Evolutionary conservation across 2,329 filamentous ascomycete genomes (phyloP).

Genomic region (Aureobasidium melanogenum): DNA sequence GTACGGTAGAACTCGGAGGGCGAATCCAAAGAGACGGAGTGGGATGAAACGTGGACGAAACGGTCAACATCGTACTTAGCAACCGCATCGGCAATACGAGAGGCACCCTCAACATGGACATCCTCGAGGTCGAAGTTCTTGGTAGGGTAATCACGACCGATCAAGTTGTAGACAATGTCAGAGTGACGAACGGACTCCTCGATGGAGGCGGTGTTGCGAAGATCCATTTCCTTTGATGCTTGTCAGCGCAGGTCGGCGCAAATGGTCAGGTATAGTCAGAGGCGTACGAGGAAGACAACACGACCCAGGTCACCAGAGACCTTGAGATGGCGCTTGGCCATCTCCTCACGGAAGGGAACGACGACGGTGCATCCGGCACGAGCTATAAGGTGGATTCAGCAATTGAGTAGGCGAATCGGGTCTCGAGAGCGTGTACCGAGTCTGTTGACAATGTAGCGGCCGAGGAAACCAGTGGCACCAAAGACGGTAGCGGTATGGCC

Average conservation of each 20-base stretch:
- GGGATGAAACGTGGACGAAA: slow-evolving; percentile 92
- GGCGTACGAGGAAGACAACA: slow-evolving; percentile 69
- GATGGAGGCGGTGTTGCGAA: slow-evolving; percentile 88
- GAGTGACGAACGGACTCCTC: slow-evolving; percentile 96
- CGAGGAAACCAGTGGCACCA: slow-evolving; percentile 90
- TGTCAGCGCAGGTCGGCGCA: slow-evolving; percentile 5
- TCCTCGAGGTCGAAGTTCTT: slow-evolving; percentile 97
- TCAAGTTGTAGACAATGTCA: slow-evolving; percentile 93
- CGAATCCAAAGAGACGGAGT: slow-evolving; percentile 76
- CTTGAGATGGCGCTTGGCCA: slow-evolving; percentile 95
- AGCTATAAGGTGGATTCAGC: slow-evolving; percentile 45
- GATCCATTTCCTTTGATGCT: slow-evolving; percentile 68
- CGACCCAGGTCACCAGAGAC: slow-evolving; percentile 89
- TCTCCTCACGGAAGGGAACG: slow-evolving; percentile 90
- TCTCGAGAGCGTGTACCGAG: slow-evolving; percentile 50
- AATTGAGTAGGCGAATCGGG: neutral
- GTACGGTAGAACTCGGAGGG: slow-evolving; percentile 83
- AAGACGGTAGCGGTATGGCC: slow-evolving; percentile 97
- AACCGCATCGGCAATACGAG: slow-evolving; percentile 86
- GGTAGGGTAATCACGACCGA: slow-evolving; percentile 90
- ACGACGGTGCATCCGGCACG: slow-evolving; percentile 91
- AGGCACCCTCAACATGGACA: slow-evolving; percentile 84
- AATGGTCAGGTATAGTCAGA: neutral
- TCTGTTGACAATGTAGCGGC: slow-evolving; percentile 94
- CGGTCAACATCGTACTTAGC: slow-evolving; percentile 98